Base-by-base conservation (phyloP, 768 basidiomycete species). In the Auricularia cornea region DNA sequence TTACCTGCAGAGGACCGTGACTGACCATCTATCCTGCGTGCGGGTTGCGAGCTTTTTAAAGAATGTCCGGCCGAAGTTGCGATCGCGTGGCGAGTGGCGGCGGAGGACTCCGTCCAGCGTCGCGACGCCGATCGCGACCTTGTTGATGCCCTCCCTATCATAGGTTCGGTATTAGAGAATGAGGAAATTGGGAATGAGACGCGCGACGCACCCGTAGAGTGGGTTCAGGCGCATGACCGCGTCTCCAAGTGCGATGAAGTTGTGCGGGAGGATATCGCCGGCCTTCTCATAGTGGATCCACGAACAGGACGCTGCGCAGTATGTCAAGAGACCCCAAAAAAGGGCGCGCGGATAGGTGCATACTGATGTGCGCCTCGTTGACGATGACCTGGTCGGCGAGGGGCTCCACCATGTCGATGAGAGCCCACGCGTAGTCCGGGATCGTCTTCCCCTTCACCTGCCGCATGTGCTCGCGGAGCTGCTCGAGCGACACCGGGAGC, bases 201-300 rank as follows among this genome's bases (percentile, higher is more conserved):
- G 11, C 6, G 16, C 16, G 16, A 31, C 54, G 26, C 23, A 68
- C 67, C 66, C 70, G 62, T 57, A 64, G 2, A 66, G 48, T 8
- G 71, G 72, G 51, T 71, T 70, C 12, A 72, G 26, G 31, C 48
- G 48, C 73, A 76, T 72, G 10, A 73, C 68, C 31, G 73, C 71
- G 60, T 77, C 76, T 20, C 76, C 76, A 20, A 76, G 11, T 1
- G 74, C 75, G 44, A 76, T 64, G 48, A 69, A 77, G 62, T 76
- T 77, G 12, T 63, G 60, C 1, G 76, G 76, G 12, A 76, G 62
- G 4, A 29, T 28, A 35, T 71, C 67, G 16, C 40, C 59, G 4
- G 65, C 70, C 26, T 48, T 48, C 44, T 75, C 70, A 59, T 75
- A 76, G n/a, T 62, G 68, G 29, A 74, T 26, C 18, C 54, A 74